These are phyloP conservation scores for Phytopythium helicoides DNA, from an alignment of 352 stramenopile species.

Conservation along the genomic window DNA sequence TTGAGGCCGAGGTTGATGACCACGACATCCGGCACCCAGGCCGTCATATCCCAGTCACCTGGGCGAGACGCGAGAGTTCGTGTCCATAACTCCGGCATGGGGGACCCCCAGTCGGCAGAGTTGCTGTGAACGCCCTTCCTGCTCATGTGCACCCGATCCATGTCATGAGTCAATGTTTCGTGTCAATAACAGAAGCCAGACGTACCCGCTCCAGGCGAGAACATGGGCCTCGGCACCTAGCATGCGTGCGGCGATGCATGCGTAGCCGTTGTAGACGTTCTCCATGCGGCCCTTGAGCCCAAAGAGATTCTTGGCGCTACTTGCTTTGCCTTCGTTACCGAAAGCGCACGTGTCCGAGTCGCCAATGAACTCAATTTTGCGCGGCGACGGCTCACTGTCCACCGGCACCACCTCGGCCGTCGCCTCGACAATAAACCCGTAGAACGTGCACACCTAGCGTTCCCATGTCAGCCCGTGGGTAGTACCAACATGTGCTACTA, in stretches of 20 bases:
- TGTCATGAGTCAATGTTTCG: neutral
- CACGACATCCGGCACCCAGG: conserved; percentile 78
- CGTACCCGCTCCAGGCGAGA: conserved; percentile 79
- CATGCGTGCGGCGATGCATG: conserved; percentile 81
- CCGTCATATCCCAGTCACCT: conserved; percentile 68
- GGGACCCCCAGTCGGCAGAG: conserved; percentile 76
- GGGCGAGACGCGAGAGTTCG: conserved; percentile 78
- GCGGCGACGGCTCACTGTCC: conserved; percentile 24
- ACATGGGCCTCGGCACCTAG: conserved; percentile 84
- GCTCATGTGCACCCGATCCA: conserved; percentile 7
- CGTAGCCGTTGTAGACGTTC: conserved; percentile 87
- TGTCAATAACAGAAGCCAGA: neutral
- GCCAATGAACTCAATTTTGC: conserved; percentile 84
- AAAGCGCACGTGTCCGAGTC: conserved; percentile 85
- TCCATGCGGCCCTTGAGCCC: conserved; percentile 87
- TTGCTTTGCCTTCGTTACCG: conserved; percentile 79
- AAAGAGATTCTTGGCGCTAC: conserved; percentile 73
- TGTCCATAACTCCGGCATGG: conserved; percentile 82
- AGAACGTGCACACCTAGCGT: conserved; percentile 80
- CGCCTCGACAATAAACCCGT: conserved; percentile 82
- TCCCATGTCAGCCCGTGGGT: no score
- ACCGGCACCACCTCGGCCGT: conserved; percentile 57
- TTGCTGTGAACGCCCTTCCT: conserved; percentile 88
- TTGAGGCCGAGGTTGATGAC: conserved; percentile 85
- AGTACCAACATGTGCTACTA: no score